Evolutionary conservation across 163 green algal genomes (phyloP), one percentile per base, ranked within the genome.

Genomic region (Chlamydomonas reinhardtii): DNA sequence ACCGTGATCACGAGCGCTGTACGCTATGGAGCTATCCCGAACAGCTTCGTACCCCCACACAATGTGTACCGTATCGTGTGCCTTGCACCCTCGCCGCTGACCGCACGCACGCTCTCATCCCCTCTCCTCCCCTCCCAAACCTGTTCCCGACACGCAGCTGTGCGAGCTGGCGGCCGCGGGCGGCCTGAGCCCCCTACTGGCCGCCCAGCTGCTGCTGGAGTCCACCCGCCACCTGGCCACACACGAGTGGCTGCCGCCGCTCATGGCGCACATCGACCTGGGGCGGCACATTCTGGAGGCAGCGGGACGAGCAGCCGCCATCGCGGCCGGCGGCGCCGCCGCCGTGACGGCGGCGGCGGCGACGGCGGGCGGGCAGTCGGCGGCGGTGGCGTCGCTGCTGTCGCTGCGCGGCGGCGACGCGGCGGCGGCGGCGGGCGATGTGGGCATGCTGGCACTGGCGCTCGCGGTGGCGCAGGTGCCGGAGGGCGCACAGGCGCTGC

Each of bases 181-280:
- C 59, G 48, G 20, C 52, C 14, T 89, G 20, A 73, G 39, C 85
- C 54, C 72, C 22, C 64, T 76, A 5, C 56, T 89, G 61, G 76
- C 71, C 15, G 71, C 85, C 0, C 90, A 92, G 88, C 71, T 93
- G 75, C 76, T 92, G 56, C 84, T 90, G 15, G 84, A 90, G 75
- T 73, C 81, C 31, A 80, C 89, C 19, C 79, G 72, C 32, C 84
- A 89, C 48, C 90, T 93, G 73, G 52, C 85, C 32, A 48, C 82
- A 3, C 25, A 64, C 39, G 61, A 86, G 39, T 93, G 90, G 90
- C 82, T 92, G 22, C 61, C 74, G 9, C 62, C 83, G 16, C 69
- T 92, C 1, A 35, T 78, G 12, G 37, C 74, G n/a, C 61, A 91
- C 29, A 73, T 93, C 9, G 66, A 90, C 73, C 39, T 86, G 19